Base-by-base conservation (phyloP, 768 basidiomycete genomes). In the Leucocoprinus birnbaumii region DNA sequence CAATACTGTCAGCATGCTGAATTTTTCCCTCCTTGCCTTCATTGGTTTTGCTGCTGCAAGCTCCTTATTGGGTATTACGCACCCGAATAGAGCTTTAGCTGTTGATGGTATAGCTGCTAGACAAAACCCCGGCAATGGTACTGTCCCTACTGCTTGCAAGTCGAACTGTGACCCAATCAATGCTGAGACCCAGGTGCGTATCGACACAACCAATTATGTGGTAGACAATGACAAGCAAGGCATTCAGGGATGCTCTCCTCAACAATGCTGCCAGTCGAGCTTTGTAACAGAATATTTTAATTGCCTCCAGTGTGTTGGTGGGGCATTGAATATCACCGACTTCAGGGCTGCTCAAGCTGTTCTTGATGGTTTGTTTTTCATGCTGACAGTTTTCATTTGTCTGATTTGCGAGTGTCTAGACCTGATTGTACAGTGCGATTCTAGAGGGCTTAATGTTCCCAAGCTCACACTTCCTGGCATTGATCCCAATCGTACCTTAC, bases 271-370 rank as follows among this genome's bases (percentile, higher is more conserved):
- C 54, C 56, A 68, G 13, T 48, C 58, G 24, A 40, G 53, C 5
- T 76, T 74, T 51, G 64, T 69, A 47, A 59, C 38, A 0, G 55
- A 57, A 6, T 74, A 73, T 56, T 68, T 66, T 59, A 58, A 67
- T 53, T 75, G 74, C 44, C 63, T 72, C 60, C 42, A 45, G 8
- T 75, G 74, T 51, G 59, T 73, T 38, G 72, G 72, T 4, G 47
- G 18, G 11, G 64, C 67, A 1, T 21, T 63, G 31, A 53, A 69
- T 42, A 49, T 59, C 3, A 65, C 64, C 18, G 64, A 72, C 54
- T 78, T 59, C 46, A 51, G 66, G 5, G 10, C 51, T 1, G 60
- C 64, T 0, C 75, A 77, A 47, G 38, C 21, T 11, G 48, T 53
- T 38, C 62, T 71, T 37, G 65, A 68, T 48, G 14, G 72, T 71